phyloP scores from a whole-genome alignment of 2,329 filamentous ascomycete genomes.

The Myriosclerotinia scirpicola region DNA sequence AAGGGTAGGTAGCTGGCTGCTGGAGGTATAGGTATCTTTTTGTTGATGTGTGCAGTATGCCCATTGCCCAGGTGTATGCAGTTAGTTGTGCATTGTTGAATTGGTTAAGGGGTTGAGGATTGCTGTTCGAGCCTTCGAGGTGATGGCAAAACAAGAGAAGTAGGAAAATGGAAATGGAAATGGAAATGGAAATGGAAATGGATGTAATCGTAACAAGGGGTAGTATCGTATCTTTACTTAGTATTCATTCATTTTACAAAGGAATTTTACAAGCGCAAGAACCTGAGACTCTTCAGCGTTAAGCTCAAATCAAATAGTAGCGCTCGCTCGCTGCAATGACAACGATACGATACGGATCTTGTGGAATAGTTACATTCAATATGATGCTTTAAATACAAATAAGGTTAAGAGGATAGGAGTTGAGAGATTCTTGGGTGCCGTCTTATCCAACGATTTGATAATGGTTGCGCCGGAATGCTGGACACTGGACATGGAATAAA shows the following conservation, averaged over 20 bases:
- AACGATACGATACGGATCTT: slow-evolving; percentile 4
- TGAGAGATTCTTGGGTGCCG: background rate
- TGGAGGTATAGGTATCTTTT: no score
- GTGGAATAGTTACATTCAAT: background rate
- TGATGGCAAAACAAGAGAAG: no score
- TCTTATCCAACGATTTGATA: slow-evolving; percentile 6
- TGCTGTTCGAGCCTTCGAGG: no score
- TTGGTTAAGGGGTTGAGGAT: no score
- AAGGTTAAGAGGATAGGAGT: background rate
- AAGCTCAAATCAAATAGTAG: background rate
- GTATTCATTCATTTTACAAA: background rate
- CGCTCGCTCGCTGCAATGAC: background rate
- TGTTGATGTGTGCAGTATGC: no score
- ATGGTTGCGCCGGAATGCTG: slow-evolving; percentile 6
- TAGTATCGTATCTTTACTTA: no score
- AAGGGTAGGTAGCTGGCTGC: no score
- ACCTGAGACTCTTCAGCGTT: slow-evolving; percentile 10
- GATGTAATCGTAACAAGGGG: no score
- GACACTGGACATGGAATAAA: background rate
- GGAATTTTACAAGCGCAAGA: background rate
- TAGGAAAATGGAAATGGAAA: no score
- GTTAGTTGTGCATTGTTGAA: no score
- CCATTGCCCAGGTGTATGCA: no score
- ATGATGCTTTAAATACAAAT: background rate
- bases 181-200: no score